Base-by-base conservation (phyloP, 192 early-diverging fungal genomes). In the Backusella psychrophila region DNA sequence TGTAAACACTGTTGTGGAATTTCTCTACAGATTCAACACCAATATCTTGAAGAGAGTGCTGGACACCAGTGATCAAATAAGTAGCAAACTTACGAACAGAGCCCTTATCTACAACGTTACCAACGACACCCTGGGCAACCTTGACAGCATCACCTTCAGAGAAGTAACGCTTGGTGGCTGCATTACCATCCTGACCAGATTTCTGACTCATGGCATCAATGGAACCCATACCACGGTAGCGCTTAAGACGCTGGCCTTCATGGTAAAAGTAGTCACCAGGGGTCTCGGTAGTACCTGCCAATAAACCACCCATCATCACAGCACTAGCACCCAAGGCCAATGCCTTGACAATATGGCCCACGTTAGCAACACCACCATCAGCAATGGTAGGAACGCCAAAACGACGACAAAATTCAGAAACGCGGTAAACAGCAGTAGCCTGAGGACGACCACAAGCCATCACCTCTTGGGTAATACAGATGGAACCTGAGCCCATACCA, bases 381-480 rank as follows among this genome's bases (percentile, higher is more conserved):
- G 97, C 97, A 78, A 99, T 95, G 26, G 93, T 91, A 36, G 96
- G 97, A 31, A 99, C 91, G 76, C 96, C 97, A 77, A 97, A 99
- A 83, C 93, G 91, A 82, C 91, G 86, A 36, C 95, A 94, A 82
- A 94, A 97, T 88, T 97, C 90, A 31, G 96, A 91, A 46, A 99
- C 97, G 82, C 92, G 92, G 89, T 90, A 97, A 53, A 99, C 97
- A 42, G 95, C 96, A 35, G 96, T 97, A 15, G 93, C 97, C 82
- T 99, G 97, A 35, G 97, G 97, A 80, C 97, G 93, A 77, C 97
- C 97, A 69, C 96, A 96, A 66, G 97, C 96, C 96, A 98, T 99
- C 81, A 96, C 95, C 84, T 97, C 97, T 84, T 98, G 96, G 49
- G 96, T 98, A 72, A 98, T 98, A 89, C 97, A 98, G 81, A 98